A percentile compares a stretch with the other conserved stretches of the same genome.
Conservation (phyloP, 2,329 filamentous ascomycete species). For the Fusarium clavum region DNA sequence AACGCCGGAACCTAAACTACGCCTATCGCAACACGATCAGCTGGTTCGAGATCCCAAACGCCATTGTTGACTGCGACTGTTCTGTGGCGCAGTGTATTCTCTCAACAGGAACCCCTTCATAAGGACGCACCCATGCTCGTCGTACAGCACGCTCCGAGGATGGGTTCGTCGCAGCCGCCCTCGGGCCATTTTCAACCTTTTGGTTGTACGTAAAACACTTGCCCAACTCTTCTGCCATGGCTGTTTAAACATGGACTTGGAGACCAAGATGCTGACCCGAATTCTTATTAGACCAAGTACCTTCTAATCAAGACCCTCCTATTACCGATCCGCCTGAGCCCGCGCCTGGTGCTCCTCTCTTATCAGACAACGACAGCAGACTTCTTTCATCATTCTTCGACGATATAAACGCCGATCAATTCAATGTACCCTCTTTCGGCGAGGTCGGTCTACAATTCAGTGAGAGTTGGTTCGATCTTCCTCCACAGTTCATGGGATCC, state of each 20-base stretch:
- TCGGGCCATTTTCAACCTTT: conserved; percentile 69
- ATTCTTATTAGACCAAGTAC: conserved; percentile 57
- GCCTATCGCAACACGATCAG: conserved; percentile 1
- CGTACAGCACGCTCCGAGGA: conserved; percentile 64
- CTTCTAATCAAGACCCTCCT: conserved; percentile 58
- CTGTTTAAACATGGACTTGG: not conserved
- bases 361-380: conserved; percentile 71
- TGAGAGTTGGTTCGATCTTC: conserved; percentile 68
- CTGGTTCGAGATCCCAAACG: conserved; percentile 1
- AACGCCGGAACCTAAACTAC: not conserved
- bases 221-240: not conserved
- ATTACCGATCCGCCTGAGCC: conserved; percentile 69
- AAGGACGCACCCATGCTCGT: conserved; percentile 66
- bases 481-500: conserved; percentile 74
- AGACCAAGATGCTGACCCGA: conserved; percentile 43
- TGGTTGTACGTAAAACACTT: conserved; percentile 68
- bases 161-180: conserved; percentile 68
- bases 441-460: conserved; percentile 60
- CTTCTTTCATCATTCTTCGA: conserved; percentile 69
- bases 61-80: conserved; percentile 9
- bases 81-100: conserved; percentile 10
- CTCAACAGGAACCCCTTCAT: conserved; percentile 19
- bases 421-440: conserved; percentile 61
- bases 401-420: conserved; percentile 63
- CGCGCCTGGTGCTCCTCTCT: conserved; percentile 72